Base-by-base conservation (phyloP, 805 yeast genomes). In the Nakazawaea ernobii region DNA sequence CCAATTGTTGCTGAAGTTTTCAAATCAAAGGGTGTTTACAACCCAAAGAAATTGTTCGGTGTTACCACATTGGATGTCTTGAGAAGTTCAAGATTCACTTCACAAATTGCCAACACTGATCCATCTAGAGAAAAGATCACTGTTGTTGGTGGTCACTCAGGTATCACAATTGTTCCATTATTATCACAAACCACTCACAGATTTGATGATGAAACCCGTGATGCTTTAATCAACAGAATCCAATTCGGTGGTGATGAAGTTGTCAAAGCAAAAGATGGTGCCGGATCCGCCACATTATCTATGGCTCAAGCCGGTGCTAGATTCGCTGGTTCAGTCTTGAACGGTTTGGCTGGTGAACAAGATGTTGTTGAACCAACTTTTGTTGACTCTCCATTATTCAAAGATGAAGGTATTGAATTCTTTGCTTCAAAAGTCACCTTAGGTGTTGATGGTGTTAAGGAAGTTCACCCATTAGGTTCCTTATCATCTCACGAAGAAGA, bases 121-220 rank as follows among this genome's bases (percentile, higher is more conserved):
- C 97, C 95, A 65, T 76, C 72, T 54, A 69, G 75, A 56, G 95
- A 86, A 77, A 73, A 69, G 57, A 87, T 90, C 55, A 79, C 88
- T 56, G 96, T 91, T 63, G 92, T 91, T 56, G 97, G 97, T 68
- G 97, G 97, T 60, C 97, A 90, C 82, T 88, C 96, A 51, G 97
- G 97, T 71, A 83, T 84, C 66, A 91, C 97, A 69, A 90, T 90
- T 70, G 95, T 90, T 52, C 97, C 97, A 64, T 75, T 91, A 69
- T 73, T 90, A 67, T 86, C 95, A 53, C 96, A 86, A 74, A 76
- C 94, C 57, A 77, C 71, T 70, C 88, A 85, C 77, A 71, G 75
- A 60, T 71, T 79, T 59, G 80, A 77, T 57, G 92, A 86, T 66
- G 74, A 70, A 51, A 72, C 75, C 65, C 41, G 49, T 36, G 80